Conservation (phyloP, 1,284 basidiomycete genomes). For the Sanghuangporus weigelae region DNA sequence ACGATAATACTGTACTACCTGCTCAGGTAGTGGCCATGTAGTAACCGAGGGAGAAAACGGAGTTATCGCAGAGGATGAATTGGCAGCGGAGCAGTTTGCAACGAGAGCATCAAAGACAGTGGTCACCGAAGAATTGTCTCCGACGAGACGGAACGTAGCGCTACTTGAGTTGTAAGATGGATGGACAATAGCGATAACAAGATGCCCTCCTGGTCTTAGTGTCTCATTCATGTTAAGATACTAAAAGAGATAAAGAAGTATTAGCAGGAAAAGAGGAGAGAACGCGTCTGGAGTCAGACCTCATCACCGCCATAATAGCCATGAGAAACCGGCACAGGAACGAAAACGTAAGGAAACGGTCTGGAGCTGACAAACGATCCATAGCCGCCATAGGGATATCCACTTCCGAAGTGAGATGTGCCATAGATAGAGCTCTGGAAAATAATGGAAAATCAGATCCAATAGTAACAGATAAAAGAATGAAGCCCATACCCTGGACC, state of each 20-base stretch:
- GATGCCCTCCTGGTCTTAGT: conserved; percentile 21
- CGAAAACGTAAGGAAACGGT: conserved; percentile 21
- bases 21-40: conserved; percentile 21
- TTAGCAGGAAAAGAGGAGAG: neutral
- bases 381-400: conserved; percentile 17
- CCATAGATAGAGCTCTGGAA: conserved; percentile 15
- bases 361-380: conserved; percentile 6
- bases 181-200: conserved; percentile 15
- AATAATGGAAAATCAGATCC: neutral
- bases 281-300: conserved; percentile 10
- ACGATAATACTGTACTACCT: conserved; percentile 27
- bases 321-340: conserved; percentile 19
- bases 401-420: conserved; percentile 16
- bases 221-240: conserved; percentile 19
- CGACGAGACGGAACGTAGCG: conserved; percentile 23
- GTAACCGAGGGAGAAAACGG: conserved; percentile 2
- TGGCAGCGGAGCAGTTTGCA: conserved; percentile 21
- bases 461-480: neutral
- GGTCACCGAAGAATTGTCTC: conserved; percentile 22
- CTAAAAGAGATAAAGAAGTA: conserved; percentile 12
- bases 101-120: conserved; percentile 22
- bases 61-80: conserved; percentile 15
- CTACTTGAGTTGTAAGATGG: conserved; percentile 16
- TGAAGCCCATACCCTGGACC: conserved; percentile 1
- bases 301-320: conserved; percentile 23